Percentiles rank a stretch among this genome's conserved stretches.
phyloP scores from a whole-genome alignment of 208 protist species.

The Lotmaria passim region DNA sequence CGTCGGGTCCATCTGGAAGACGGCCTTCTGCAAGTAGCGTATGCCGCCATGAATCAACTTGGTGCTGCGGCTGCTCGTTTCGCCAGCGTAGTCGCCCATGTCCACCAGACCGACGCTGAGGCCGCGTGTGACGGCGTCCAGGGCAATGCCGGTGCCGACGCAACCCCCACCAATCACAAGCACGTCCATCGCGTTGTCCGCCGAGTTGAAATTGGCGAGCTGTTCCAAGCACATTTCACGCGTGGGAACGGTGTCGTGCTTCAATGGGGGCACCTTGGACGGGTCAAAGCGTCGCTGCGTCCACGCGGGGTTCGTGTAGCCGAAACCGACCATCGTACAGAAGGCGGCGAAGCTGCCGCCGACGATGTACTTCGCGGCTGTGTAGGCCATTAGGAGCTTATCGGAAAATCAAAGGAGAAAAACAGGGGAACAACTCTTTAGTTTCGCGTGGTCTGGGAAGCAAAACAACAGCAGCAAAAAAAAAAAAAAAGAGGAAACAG shows the following conservation, averaged over 20 bases:
- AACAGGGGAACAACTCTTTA: not conserved
- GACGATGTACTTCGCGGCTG: slow-evolving; percentile 52
- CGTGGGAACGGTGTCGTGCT: slow-evolving; percentile 47
- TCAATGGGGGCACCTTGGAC: slow-evolving; percentile 44
- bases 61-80: slow-evolving; percentile 94
- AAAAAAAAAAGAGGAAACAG: not conserved
- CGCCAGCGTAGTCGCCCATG: slow-evolving; percentile 95
- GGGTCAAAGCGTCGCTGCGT: slow-evolving; percentile 78
- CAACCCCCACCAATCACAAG: slow-evolving; percentile 96
- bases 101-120: slow-evolving; percentile 94
- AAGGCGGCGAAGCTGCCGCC: slow-evolving; percentile 46
- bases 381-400: slow-evolving; percentile 32
- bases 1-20: slow-evolving; percentile 81
- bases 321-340: slow-evolving; percentile 63
- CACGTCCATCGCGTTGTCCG: slow-evolving; percentile 88
- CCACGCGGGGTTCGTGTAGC: slow-evolving; percentile 79
- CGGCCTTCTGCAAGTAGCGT: slow-evolving; percentile 95
- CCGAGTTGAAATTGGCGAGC: slow-evolving; percentile 47
- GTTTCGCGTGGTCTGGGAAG: not conserved
- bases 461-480: not conserved
- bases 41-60: slow-evolving; percentile 98
- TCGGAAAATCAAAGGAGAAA: not conserved
- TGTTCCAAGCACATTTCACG: slow-evolving; percentile 61
- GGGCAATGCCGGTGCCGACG: slow-evolving; percentile 91
- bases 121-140: slow-evolving; percentile 95